phyloP scores from a whole-genome alignment of 2,329 filamentous ascomycete genomes.

The Aspergillus sp. region DNA sequence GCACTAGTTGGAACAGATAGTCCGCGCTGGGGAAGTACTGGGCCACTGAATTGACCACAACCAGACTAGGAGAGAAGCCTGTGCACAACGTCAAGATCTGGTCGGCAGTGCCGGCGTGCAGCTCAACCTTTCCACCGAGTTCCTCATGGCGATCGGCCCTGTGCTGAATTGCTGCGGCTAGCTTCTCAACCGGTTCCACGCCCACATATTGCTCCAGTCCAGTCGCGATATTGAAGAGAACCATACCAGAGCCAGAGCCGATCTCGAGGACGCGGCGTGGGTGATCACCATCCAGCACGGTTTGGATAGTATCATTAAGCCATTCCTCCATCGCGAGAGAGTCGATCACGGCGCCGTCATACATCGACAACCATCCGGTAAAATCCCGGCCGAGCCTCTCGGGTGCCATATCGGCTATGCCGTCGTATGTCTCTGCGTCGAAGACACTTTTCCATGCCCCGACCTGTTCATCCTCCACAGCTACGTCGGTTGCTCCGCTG shows the following conservation, averaged over 20 bases:
- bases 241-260: conserved; percentile 1
- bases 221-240: background rate
- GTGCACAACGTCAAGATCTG: background rate
- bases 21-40: conserved; percentile 4
- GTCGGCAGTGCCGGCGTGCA: conserved; percentile 1
- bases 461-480: background rate
- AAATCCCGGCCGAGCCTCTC: background rate
- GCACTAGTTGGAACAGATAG: background rate
- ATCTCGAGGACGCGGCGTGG: background rate
- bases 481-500: background rate
- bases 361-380: conserved; percentile 7
- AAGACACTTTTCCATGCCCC: background rate
- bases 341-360: conserved; percentile 1
- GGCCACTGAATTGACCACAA: conserved; percentile 5
- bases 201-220: background rate
- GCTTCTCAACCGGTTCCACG: background rate
- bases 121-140: background rate
- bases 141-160: background rate
- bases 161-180: background rate
- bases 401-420: background rate
- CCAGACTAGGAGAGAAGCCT: background rate
- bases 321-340: conserved; percentile 2
- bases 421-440: background rate
- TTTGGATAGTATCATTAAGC: conserved; percentile 3
- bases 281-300: background rate